Evolutionary conservation across 495 filamentous ascomycete species (phyloP).

Genomic region (Hypoxylon crocopeplum): DNA sequence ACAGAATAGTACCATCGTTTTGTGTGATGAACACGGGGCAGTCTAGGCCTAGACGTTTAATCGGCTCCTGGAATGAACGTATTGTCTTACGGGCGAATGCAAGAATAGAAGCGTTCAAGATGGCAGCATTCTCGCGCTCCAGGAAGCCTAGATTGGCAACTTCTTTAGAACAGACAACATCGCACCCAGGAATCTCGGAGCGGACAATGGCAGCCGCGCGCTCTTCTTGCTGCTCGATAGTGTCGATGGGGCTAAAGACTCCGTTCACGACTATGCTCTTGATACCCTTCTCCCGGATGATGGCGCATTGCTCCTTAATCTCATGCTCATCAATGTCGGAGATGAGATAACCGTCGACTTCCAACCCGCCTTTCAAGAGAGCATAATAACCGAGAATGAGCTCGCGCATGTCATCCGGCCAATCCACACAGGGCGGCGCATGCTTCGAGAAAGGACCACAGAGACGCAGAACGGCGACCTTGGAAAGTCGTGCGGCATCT

Average conservation of each 20-base stretch:
- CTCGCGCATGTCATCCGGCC: conserved; percentile 51
- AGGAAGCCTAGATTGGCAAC: conserved; percentile 59
- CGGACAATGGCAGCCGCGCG: conserved; percentile 51
- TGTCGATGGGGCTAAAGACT: conserved; percentile 65
- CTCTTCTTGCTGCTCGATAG: conserved; percentile 55
- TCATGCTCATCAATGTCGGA: conserved; percentile 54
- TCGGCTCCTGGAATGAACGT: conserved; percentile 52
- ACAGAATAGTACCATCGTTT: conserved; percentile 63
- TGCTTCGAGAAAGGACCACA: conserved; percentile 62
- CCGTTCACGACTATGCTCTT: conserved; percentile 61
- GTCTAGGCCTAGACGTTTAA: conserved; percentile 51
- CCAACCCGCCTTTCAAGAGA: conserved; percentile 54
- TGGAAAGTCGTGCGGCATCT: conserved; percentile 57
- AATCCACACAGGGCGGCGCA: conserved; percentile 61
- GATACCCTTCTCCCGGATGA: conserved; percentile 54
- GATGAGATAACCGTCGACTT: conserved; percentile 59
- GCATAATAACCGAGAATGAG: conserved; percentile 56
- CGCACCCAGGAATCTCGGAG: conserved; percentile 51
- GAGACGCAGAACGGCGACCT: conserved; percentile 60
- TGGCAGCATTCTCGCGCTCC: conserved; percentile 63
- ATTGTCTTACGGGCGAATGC: conserved; percentile 58
- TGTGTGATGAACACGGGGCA: conserved; percentile 64
- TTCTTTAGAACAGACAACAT: conserved; percentile 59
- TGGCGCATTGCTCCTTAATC: conserved; percentile 48
- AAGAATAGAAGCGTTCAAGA: conserved; percentile 62